Base-by-base conservation (phyloP, 495 filamentous ascomycete genomes). In the Daldinia concentrica region DNA sequence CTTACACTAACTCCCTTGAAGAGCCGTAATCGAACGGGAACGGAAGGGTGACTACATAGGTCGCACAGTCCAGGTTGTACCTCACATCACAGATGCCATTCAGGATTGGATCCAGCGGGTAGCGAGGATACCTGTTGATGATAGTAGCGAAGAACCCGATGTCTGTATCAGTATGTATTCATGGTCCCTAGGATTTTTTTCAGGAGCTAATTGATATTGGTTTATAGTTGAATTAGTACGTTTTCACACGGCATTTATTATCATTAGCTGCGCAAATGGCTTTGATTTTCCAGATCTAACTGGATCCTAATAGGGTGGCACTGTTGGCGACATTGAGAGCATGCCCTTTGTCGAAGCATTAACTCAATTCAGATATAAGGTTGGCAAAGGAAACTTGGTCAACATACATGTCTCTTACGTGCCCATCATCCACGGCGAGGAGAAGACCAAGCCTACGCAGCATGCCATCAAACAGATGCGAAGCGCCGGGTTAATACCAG, bases 401-500 rank as follows among this genome's bases (percentile, higher is more conserved):
- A 89, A 92, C 78, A 97, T 95, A 66, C 89, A 93, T 76, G 94
- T 97, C 48, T 93, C 88, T 8, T 89, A 91, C 52, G 87, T 97
- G 19, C 94, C 93, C 0, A 81, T 94, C 3, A 80, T 90, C 39
- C 77, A 87, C 55, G 87, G 90, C n/a, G 95, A 98, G 82, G 88
- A 95, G 81, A 99, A 98, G 89, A 98, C 93, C 14, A 99, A 99
- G 80, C 95, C 95, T 0, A 98, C 95, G 0, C 95, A 98, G 78
- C 86, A 91, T 68, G 93, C 95, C 37, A 93, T 97, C 78, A 90
- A 89, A 71, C 88, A 92, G 68, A 90, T 91, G 41, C 87, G 94
- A 52, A 92, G 88, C 68, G 89, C 90, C 69, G 95, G 95, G 73
- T 78, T 99, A 62, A 89, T 88, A 63, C 95, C 95, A 11, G 95